phyloP scores from a whole-genome alignment of 2,329 filamentous ascomycete genomes.

The Hirsutella rhossiliensis region DNA sequence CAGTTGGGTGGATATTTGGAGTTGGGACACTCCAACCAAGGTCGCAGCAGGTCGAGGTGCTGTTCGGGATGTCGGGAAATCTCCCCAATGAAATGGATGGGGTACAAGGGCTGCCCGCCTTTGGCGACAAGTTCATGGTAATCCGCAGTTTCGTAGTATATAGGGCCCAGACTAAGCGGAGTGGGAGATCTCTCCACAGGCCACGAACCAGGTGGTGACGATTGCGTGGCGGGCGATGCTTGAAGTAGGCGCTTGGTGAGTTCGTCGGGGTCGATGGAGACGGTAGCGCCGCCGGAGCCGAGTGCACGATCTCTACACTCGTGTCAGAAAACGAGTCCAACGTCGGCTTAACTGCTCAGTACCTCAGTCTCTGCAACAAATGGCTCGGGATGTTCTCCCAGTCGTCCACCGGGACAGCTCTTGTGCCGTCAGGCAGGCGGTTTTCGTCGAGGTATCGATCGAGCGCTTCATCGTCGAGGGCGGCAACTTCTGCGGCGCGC shows the following conservation, averaged over 20 bases:
- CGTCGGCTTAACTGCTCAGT: too few relatives aligned
- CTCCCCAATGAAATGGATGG: background rate
- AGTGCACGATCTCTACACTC: background rate
- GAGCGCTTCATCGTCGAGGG: too few relatives aligned
- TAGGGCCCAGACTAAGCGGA: background rate
- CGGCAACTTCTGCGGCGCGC: too few relatives aligned
- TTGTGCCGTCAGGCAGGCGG: too few relatives aligned
- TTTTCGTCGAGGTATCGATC: too few relatives aligned
- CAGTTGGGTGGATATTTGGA: background rate
- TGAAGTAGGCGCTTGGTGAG: background rate
- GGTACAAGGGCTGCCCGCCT: background rate
- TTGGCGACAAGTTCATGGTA: background rate
- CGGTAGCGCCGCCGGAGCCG: too few relatives aligned
- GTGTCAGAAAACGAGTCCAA: too few relatives aligned
- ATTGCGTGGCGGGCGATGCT: background rate
- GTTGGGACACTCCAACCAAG: background rate
- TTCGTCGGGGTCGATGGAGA: background rate
- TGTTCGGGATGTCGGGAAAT: background rate
- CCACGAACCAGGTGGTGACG: background rate
- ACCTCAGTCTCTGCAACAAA: too few relatives aligned
- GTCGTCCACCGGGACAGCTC: too few relatives aligned
- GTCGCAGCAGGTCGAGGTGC: background rate
- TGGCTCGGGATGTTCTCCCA: too few relatives aligned
- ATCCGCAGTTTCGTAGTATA: background rate
- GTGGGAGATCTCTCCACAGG: background rate